These are phyloP conservation scores for Nothophoma quercina DNA, from an alignment of 2,329 filamentous ascomycete species.

Conservation along the genomic window DNA sequence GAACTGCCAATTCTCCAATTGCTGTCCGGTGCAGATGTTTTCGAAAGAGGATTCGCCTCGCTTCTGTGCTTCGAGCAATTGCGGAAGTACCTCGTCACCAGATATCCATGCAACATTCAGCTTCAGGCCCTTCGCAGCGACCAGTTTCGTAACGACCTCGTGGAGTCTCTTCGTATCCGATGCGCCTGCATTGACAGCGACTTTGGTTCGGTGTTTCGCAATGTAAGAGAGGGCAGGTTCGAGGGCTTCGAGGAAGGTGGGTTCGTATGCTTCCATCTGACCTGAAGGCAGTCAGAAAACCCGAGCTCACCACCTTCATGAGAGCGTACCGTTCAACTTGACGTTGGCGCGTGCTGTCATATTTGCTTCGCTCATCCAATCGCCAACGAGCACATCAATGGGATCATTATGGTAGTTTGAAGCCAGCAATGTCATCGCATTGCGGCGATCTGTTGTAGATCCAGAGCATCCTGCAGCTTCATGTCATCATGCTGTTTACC, in stretches of 20 bases:
- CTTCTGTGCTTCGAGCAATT: conserved; percentile 44
- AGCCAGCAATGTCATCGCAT: conserved; percentile 41
- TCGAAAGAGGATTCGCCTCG: conserved; percentile 48
- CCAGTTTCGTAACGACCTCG: conserved; percentile 34
- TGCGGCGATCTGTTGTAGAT: conserved; percentile 41
- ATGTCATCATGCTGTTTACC: background rate
- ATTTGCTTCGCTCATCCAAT: conserved; percentile 45
- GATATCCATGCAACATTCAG: conserved; percentile 52
- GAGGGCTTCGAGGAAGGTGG: conserved; percentile 60
- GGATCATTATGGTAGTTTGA: conserved; percentile 38
- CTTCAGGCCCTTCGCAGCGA: conserved; percentile 29
- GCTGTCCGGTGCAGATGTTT: conserved; percentile 51
- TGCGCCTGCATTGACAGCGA: conserved; percentile 47
- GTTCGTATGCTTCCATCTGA: conserved; percentile 56
- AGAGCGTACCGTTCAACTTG: conserved; percentile 28
- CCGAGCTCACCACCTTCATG: too few relatives aligned
- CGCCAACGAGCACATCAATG: conserved; percentile 43
- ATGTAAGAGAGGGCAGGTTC: conserved; percentile 49
- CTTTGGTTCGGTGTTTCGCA: conserved; percentile 42
- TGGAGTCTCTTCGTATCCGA: conserved; percentile 40
- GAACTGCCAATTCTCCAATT: conserved; percentile 46
- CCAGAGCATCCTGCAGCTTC: conserved; percentile 38
- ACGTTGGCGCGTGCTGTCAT: conserved; percentile 39
- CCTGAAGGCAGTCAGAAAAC: conserved; percentile 18
- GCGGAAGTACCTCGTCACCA: conserved; percentile 52